Evolutionary conservation across 2,329 filamentous ascomycete species (phyloP).

Genomic region (Amauroascus verrucosus): DNA sequence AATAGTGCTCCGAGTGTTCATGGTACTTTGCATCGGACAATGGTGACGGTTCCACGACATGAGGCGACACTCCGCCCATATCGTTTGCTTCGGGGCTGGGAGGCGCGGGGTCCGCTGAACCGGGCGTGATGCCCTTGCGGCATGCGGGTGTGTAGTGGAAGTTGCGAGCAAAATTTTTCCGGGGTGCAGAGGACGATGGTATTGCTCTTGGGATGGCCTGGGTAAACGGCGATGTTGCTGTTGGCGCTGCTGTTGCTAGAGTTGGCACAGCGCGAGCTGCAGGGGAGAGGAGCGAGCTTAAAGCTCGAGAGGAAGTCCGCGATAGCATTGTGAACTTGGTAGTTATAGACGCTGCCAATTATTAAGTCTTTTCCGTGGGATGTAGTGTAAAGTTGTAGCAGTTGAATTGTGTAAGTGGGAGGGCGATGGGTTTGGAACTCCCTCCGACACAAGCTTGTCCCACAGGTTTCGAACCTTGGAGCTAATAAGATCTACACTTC

Average conservation of each 20-base stretch:
- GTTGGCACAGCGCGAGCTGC: slow-evolving; percentile 15
- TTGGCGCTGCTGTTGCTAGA: slow-evolving; percentile 6
- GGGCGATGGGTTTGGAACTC: no score
- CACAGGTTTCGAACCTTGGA: no score
- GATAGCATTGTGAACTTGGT: slow-evolving; percentile 30
- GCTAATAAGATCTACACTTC: no score
- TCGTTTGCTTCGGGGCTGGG: slow-evolving; percentile 35
- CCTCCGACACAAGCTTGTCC: no score
- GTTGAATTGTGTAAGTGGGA: slow-evolving; percentile 1
- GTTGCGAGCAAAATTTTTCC: slow-evolving; percentile 14
- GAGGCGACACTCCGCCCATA: slow-evolving; percentile 32
- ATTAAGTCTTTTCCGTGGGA: not conserved
- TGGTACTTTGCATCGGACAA: slow-evolving; percentile 66
- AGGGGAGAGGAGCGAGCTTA: slow-evolving; percentile 26
- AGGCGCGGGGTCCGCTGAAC: slow-evolving; percentile 44
- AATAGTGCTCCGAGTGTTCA: slow-evolving; percentile 62
- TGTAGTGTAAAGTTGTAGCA: not conserved
- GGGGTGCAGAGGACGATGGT: slow-evolving; percentile 1
- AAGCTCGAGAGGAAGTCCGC: slow-evolving; percentile 35
- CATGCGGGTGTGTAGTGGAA: slow-evolving; percentile 30
- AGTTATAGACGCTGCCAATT: not conserved
- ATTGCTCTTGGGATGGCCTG: slow-evolving; percentile 3
- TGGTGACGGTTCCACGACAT: slow-evolving; percentile 48
- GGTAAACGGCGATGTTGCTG: no score
- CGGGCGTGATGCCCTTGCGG: slow-evolving; percentile 49